Conservation (phyloP, 2,329 filamentous ascomycete species). For the Neofusicoccum laricinum region DNA sequence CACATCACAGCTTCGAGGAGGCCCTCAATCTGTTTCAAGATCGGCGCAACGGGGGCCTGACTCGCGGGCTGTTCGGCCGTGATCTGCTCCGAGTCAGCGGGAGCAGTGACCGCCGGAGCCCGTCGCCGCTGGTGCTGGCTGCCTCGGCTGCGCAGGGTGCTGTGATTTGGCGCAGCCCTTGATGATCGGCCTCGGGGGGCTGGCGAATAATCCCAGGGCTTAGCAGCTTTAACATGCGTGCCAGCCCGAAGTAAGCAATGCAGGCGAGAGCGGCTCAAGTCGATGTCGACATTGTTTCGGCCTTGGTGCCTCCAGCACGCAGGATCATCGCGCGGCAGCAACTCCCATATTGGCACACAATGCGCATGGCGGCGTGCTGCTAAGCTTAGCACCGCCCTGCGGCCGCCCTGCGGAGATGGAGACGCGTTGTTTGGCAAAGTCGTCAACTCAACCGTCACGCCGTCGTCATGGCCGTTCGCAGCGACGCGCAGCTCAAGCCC, state of each 20-base stretch:
- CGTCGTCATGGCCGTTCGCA: conserved; percentile 1
- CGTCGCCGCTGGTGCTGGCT: neutral
- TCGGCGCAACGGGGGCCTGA: conserved; percentile 5
- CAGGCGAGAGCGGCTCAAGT: neutral
- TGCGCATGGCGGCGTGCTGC: conserved; percentile 1
- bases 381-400: conserved; percentile 9
- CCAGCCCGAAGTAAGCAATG: neutral
- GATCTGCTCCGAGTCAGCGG: neutral
- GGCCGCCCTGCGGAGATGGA: conserved; percentile 3
- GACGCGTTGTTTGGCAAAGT: neutral
- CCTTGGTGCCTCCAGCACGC: neutral
- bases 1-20: neutral
- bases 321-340: conserved; percentile 3
- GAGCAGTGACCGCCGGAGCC: neutral
- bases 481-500: neutral
- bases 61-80: conserved; percentile 7
- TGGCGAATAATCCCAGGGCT: neutral
- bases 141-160: neutral
- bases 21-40: conserved; percentile 10
- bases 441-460: conserved; percentile 9
- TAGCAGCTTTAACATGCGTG: neutral
- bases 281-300: conserved; percentile 7
- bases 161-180: neutral
- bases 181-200: conserved; percentile 9
- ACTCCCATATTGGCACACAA: conserved; percentile 11